A percentile compares a stretch with the other conserved stretches of the same genome.
These are phyloP conservation scores for Beauveria brongniartii DNA, from an alignment of 2,329 filamentous ascomycete species.

Conservation along the genomic window DNA sequence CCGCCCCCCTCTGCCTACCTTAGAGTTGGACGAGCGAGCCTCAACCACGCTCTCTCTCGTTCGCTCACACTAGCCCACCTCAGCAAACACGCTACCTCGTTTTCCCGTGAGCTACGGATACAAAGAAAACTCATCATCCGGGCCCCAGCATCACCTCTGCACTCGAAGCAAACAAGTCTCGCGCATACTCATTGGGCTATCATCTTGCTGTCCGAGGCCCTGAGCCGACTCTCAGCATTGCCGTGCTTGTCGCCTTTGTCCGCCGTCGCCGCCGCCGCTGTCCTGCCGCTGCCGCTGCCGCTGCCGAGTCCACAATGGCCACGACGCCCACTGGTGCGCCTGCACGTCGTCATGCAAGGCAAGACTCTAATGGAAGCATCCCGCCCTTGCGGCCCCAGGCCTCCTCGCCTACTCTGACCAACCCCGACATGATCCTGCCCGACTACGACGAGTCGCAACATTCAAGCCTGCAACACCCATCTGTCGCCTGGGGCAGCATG, in stretches of 20 bases:
- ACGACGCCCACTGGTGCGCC: slow-evolving; percentile 14
- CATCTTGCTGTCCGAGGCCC: background rate
- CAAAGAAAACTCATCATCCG: background rate
- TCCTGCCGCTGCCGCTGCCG: background rate
- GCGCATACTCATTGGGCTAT: background rate
- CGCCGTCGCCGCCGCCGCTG: background rate
- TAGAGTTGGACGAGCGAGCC: background rate
- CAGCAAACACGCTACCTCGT: background rate
- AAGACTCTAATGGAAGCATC: slow-evolving; percentile 21
- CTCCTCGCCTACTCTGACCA: slow-evolving; percentile 79
- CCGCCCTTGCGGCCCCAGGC: slow-evolving; percentile 41
- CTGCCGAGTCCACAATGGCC: slow-evolving; percentile 2
- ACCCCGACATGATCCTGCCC: slow-evolving; percentile 91
- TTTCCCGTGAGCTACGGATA: too few species aligned
- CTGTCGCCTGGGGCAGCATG: slow-evolving; percentile 43
- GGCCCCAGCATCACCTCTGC: background rate
- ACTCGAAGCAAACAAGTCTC: background rate
- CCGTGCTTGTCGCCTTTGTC: background rate
- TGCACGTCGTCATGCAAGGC: slow-evolving; percentile 22
- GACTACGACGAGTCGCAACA: slow-evolving; percentile 55
- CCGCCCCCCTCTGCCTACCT: background rate
- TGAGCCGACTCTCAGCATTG: background rate
- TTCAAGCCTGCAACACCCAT: slow-evolving; percentile 40
- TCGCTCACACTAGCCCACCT: background rate
- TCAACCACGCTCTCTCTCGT: background rate